Evolutionary conservation across 2,329 filamentous ascomycete genomes (phyloP), one percentile per base, ranked within the genome.

Genomic region (Aureobasidium leucospermi): DNA sequence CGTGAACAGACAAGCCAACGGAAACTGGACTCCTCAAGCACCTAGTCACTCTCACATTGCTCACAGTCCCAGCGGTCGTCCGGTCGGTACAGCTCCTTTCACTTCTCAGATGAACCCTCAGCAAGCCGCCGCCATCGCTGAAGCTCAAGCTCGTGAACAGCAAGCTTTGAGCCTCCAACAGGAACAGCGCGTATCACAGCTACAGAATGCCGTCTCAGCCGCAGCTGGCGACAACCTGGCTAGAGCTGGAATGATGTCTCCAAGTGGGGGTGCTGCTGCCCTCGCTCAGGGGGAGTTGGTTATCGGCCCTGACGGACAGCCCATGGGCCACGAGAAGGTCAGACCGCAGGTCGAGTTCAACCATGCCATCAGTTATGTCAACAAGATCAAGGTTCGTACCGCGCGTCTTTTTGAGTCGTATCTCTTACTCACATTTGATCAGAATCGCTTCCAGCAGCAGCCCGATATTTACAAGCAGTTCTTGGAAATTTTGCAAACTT

Each of bases 391-490:
- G 86, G 92, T 94, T 76, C 73, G 82, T 67, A 59, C 39, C 23
- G 48, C 28, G 32, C 19, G 13, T 43, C 31, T 5, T 46, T 53
- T 53, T 47, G 56, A 1, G 31, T n/a, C 28, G 2, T 6, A 28
- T 39, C 10, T 36, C 31, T 13, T 43, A 47, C 57, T 57, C 34
- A 46, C 45, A n/a, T 58, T 43, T 43, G 36, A 15, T 47, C 64
- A 96, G 90, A 99, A 97, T 71, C 93, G 94, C 46, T 99, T 97
- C 75, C 88, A 96, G 67, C 87, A 92, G 68, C 92, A 96, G 65
- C 94, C 94, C 6, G 94, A 99, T 72, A 97, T 99, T 63, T 99
- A 99, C 78, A 99, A 99, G 74, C 93, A 99, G 70, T 99, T 99
- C 70, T 81, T 99, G 32, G 94, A 99, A 72, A 99, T 99, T 51